phyloP scores from a whole-genome alignment of 2,329 filamentous ascomycete species.

The Ceratocystis lukuohia region DNA sequence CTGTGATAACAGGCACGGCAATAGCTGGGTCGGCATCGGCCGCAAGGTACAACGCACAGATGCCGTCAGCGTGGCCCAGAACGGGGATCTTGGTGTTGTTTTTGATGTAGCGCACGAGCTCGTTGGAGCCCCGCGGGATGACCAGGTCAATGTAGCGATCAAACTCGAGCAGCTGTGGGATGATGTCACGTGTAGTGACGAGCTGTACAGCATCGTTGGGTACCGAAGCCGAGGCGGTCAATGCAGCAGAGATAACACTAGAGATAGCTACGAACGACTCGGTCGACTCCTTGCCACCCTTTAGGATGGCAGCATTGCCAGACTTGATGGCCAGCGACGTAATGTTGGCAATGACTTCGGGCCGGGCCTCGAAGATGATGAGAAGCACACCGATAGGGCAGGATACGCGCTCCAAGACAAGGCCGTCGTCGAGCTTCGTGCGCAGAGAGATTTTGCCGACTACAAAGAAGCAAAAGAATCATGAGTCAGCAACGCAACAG shows the following conservation, averaged over 20 bases:
- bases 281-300: conserved; percentile 91
- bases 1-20: conserved; percentile 64
- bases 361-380: conserved; percentile 95
- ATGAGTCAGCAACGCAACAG: neutral
- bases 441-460: conserved; percentile 75
- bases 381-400: conserved; percentile 95
- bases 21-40: conserved; percentile 58
- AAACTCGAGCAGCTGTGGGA: conserved; percentile 73
- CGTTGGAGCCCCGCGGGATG: conserved; percentile 82
- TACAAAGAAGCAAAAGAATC: conserved; percentile 25
- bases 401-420: conserved; percentile 74
- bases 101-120: conserved; percentile 82
- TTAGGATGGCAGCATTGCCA: conserved; percentile 90
- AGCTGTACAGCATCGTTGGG: conserved; percentile 83
- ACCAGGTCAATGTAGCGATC: conserved; percentile 88
- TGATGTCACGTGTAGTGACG: conserved; percentile 81
- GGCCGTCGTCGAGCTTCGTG: conserved; percentile 73
- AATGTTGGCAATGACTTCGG: conserved; percentile 97
- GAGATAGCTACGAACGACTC: conserved; percentile 92
- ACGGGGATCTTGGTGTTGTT: conserved; percentile 86
- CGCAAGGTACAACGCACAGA: conserved; percentile 79
- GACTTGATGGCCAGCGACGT: conserved; percentile 92
- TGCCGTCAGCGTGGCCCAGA: conserved; percentile 85
- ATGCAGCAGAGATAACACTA: conserved; percentile 64
- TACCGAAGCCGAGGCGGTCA: conserved; percentile 55